Base-by-base conservation (phyloP, 2,329 filamentous ascomycete genomes). In the Aureobasidium sp. region DNA sequence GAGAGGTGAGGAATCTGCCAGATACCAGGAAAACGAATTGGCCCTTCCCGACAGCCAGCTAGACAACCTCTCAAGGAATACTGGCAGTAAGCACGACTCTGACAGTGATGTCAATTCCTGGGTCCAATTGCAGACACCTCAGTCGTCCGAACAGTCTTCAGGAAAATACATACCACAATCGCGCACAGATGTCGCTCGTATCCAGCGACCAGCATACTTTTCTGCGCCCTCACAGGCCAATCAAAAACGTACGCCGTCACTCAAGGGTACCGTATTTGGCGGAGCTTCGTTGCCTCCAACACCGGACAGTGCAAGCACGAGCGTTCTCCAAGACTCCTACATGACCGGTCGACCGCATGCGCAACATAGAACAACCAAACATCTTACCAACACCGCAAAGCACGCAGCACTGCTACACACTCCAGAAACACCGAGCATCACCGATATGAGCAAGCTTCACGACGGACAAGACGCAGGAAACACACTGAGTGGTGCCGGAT, bases 281-380 rank as follows among this genome's bases (percentile, higher is more conserved):
- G 66, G 67, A 36, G 67, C 66, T 37, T 61, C 71, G 10, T 62
- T 73, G 16, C 71, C 71, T 29, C 72, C 72, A 11, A 73, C 70
- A 5, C 71, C 72, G 6, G 69, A 70, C 30, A 73, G 69, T 53
- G 70, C 64, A 9, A 71, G 67, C 59, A 73, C 71, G 5, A 66
- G 66, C 8, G 69, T 72, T 66, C 65, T 73, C 27, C 69, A 71
- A 45, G 64, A 63, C 6, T 73, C 70, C 1, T 65, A 66, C 34
- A 59, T 59, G 34, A 42, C 3, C 16, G 27, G 36, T 6, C 34
- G 15, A 16, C 3, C 27, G 21, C 16, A 48, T 25, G 25, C n/a
- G 32, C 57, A 42, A 1, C 52, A 30, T 5, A 37, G n/a, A 48
- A 15, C 13, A 10, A 3, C 15, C 9, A 36, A 27, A 29, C 25